These are phyloP conservation scores for Didymella keratinophila DNA, from an alignment of 2,329 filamentous ascomycete genomes.

Conservation along the genomic window DNA sequence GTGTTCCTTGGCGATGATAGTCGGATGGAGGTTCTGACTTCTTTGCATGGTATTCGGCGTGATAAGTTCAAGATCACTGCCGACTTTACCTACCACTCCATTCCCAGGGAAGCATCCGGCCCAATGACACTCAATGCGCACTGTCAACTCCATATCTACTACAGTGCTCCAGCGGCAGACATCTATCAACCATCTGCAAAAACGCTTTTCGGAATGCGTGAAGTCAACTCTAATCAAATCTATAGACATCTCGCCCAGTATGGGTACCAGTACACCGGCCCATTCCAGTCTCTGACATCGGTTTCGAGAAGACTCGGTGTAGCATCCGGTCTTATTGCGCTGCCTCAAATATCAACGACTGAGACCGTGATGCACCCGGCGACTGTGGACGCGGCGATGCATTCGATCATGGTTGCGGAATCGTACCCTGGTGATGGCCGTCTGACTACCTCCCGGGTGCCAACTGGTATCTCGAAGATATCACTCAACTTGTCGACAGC, in stretches of 20 bases:
- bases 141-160: not conserved
- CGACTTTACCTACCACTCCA: slow-evolving; percentile 5
- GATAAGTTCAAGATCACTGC: not conserved
- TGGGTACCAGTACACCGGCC: slow-evolving; percentile 11
- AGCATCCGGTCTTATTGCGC: not conserved
- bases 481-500: not conserved
- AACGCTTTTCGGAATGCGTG: not conserved
- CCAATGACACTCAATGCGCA: slow-evolving; percentile 9
- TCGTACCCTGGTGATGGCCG: slow-evolving; percentile 40
- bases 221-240: not conserved
- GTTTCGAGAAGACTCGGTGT: slow-evolving; percentile 5
- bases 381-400: slow-evolving; percentile 43
- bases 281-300: slow-evolving; percentile 9
- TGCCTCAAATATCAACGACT: not conserved
- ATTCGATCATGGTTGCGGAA: slow-evolving; percentile 41
- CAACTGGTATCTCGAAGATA: slow-evolving; percentile 14
- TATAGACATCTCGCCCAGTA: not conserved
- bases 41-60: slow-evolving; percentile 2
- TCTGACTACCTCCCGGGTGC: slow-evolving; percentile 19
- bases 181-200: not conserved
- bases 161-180: not conserved
- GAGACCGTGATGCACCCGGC: slow-evolving; percentile 35
- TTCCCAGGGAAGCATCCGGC: not conserved
- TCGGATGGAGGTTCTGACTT: not conserved
- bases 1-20: slow-evolving; percentile 20